Conservation (phyloP, 176 grass and related monocot genomes). For the Oropetium thomaeum region DNA sequence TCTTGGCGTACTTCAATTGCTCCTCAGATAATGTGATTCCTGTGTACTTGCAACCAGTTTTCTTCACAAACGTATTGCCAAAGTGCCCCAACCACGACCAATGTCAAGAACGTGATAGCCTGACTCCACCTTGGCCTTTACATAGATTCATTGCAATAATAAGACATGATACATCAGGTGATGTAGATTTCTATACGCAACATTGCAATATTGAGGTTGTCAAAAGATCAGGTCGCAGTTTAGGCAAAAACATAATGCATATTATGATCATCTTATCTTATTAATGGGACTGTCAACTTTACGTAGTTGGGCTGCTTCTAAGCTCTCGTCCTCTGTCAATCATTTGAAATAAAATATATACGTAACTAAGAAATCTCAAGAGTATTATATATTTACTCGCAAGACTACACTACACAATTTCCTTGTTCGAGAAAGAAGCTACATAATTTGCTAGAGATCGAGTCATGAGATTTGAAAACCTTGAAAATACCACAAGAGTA, state of each 20-base stretch:
- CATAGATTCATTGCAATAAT: neutral
- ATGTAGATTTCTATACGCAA: neutral
- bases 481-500: constrained; percentile 78
- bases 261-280: constrained; percentile 45
- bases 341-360: constrained; percentile 18
- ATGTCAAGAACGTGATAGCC: constrained; percentile 90
- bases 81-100: constrained; percentile 74
- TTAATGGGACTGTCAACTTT: constrained; percentile 70
- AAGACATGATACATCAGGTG: neutral
- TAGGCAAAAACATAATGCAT: neutral
- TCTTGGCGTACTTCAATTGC: constrained; percentile 59
- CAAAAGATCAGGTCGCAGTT: neutral
- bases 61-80: constrained; percentile 72
- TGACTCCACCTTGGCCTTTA: constrained; percentile 66
- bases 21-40: constrained; percentile 82
- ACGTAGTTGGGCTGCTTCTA: constrained; percentile 58
- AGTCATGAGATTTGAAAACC: constrained; percentile 22
- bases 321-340: constrained; percentile 65
- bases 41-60: constrained; percentile 85
- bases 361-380: constrained; percentile 3
- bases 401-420: constrained; percentile 40
- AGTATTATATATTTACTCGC: neutral
- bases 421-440: neutral
- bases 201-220: neutral
- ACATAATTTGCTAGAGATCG: neutral